A percentile compares a stretch with the other conserved stretches of the same genome.
Evolutionary conservation across 352 stramenopile species (phyloP).

Genomic region (Blastocystis sp.): DNA sequence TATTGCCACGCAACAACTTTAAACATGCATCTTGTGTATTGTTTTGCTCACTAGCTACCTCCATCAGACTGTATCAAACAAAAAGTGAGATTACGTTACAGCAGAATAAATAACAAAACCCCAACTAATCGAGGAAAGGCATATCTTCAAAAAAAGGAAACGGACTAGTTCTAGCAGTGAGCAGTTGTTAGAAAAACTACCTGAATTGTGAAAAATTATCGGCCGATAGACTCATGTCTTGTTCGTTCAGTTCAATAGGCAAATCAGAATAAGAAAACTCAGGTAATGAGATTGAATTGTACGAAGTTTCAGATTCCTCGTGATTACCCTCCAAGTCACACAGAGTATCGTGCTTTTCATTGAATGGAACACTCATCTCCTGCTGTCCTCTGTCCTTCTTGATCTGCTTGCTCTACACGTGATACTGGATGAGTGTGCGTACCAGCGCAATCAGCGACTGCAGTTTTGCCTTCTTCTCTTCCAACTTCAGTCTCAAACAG

Average conservation of each 20-base stretch:
- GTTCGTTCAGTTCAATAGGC: background rate
- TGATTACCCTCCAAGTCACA: background rate
- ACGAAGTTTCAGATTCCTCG: background rate
- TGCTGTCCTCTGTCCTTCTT: background rate
- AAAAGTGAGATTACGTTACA: background rate
- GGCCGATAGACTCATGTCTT: background rate
- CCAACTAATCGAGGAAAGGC: background rate
- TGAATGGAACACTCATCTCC: background rate
- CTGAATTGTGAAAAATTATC: background rate
- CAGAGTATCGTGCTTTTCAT: background rate
- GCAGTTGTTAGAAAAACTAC: background rate
- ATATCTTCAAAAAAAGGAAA: background rate
- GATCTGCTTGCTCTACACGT: background rate
- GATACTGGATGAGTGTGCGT: background rate
- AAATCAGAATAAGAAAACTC: background rate
- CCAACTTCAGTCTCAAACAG: background rate
- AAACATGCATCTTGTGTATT: background rate
- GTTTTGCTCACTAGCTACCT: background rate
- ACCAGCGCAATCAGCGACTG: background rate
- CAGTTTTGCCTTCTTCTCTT: background rate
- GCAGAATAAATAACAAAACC: background rate
- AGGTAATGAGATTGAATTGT: background rate
- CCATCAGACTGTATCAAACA: constrained; percentile 1
- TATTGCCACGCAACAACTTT: background rate
- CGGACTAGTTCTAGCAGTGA: background rate